Evolutionary conservation across 805 yeast genomes (phyloP), one percentile per base, ranked within the genome.

Genomic region (Candida tallmaniae): DNA sequence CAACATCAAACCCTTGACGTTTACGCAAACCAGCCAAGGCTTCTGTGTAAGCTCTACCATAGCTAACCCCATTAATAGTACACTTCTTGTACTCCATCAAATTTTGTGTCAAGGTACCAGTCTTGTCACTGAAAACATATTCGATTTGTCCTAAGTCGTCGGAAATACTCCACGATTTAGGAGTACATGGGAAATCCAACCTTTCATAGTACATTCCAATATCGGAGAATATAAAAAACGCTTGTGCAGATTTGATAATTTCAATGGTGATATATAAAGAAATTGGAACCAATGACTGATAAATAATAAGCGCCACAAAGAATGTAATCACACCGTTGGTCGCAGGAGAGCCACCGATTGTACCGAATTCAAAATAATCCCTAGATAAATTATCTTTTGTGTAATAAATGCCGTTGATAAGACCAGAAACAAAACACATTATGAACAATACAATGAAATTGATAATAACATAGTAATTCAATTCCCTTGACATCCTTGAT

Each of bases 61-160:
- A 84, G 11, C 79, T 66, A 14, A 68, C 62, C 30, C 93, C 93
- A 50, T 76, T 76, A 34, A 84, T 78, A 3, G 93, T 77, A 56
- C 87, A 78, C 52, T 83, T 84, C 46, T 83, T 84, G 57, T 81
- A 83, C 52, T 84, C 93, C 95, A 84, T 84, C 18, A 83, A 76
- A 51, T 83, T 83, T 53, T 83, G 93, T 1, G 94, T 83, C 48
- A 83, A 60, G 1, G 94, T 83, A 41, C 94, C 94, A 0, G 94
- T 83, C 53, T 83, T 83, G 60, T 83, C 94, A 59, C 87, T 79
- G 56, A 84, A 84, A 31, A 84, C 76, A 52, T 84, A 84, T 53
- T 84, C 95, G 44, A 84, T 80, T 56, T 84, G 94, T 21, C 94
- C 94, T 47, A 84, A 63, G 58, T 84, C 94, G 65, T 84, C 94